Base-by-base conservation (phyloP, 495 filamentous ascomycete genomes). In the Ascodesmis nigricans region DNA sequence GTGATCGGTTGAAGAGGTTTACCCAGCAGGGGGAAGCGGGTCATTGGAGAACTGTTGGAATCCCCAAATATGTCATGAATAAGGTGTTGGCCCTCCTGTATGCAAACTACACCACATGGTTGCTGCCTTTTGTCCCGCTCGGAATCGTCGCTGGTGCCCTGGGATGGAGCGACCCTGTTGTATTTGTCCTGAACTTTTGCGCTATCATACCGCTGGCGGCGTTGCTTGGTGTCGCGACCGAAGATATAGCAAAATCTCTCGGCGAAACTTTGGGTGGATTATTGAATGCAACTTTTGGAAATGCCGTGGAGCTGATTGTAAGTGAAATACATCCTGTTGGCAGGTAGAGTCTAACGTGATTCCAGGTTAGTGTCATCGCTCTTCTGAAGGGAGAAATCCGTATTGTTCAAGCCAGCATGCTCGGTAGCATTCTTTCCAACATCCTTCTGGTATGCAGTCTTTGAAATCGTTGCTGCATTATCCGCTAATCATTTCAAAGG, bases 291-390 rank as follows among this genome's bases (percentile, higher is more conserved):
- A 50, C 47, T 4, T 51, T 51, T 58, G 87, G 87, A 25, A 97
- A 97, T 63, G 87, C 87, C 0, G 84, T 93, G n/a, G 87, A 97
- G 49, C 57, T 95, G 46, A 97, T 97, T 60, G 87, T 91, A 61
- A 49, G 76, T 16, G 15, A 15, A 24, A 15, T n/a, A 3, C 14
- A 27, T n/a, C 25, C n/a, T n/a, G n/a, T n/a, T n/a, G n/a, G n/a
- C n/a, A n/a, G n/a, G n/a, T n/a, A n/a, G n/a, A n/a, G n/a, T n/a
- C n/a, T n/a, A n/a, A n/a, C n/a, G 18, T 3, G 35, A 11, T 31
- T 26, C 19, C 35, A 91, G 81, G 81, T 95, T 53, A 91, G 81
- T 57, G 78, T 97, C 40, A 74, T 97, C 35, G 87, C 87, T 4
- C 62, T 97, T 34, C 70, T 64, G 39, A 68, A 84, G 40, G 70